These are phyloP conservation scores for Mucor indicus DNA, from an alignment of 371 early-diverging fungal species.

Conservation along the genomic window DNA sequence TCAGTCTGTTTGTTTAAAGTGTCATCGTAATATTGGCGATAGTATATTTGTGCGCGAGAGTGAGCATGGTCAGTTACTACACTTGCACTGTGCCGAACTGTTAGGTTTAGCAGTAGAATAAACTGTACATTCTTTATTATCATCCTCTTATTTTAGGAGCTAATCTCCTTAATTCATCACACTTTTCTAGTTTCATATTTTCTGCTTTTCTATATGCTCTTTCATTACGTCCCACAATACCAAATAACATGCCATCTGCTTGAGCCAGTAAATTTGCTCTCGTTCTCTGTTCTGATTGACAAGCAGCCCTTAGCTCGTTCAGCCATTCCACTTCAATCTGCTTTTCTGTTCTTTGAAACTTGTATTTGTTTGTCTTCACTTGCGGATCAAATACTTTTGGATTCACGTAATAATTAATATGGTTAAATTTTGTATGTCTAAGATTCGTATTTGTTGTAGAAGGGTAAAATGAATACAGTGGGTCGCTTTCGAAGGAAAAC, in stretches of 20 bases:
- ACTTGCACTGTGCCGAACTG: slow-evolving; percentile 52
- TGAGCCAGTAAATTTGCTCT: slow-evolving; percentile 22
- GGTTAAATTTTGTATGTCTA: slow-evolving; percentile 31
- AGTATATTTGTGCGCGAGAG: slow-evolving; percentile 51
- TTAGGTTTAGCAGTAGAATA: too few species aligned
- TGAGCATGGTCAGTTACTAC: slow-evolving; percentile 44
- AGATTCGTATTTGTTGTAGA: slow-evolving; percentile 26
- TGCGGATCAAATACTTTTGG: slow-evolving; percentile 19
- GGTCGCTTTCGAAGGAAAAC: slow-evolving; percentile 22
- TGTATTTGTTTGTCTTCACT: slow-evolving; percentile 13
- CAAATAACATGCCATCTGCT: slow-evolving; percentile 35
- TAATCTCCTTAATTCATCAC: slow-evolving; percentile 36
- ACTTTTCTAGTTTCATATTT: slow-evolving; percentile 29
- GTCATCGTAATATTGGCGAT: slow-evolving; percentile 47
- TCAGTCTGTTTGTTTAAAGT: slow-evolving; percentile 46
- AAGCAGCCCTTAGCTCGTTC: slow-evolving; percentile 25
- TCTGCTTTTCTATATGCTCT: slow-evolving; percentile 32
- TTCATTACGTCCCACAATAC: slow-evolving; percentile 35
- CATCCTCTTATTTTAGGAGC: slow-evolving; percentile 6
- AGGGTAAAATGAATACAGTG: slow-evolving; percentile 35
- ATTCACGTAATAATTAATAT: slow-evolving; percentile 46
- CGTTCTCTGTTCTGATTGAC: slow-evolving; percentile 32
- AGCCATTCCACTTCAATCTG: slow-evolving; percentile 42
- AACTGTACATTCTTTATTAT: too few species aligned
- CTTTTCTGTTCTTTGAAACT: slow-evolving; percentile 28